Conservation (phyloP, 495 filamentous ascomycete genomes). For the Amniculicola lignicola region DNA sequence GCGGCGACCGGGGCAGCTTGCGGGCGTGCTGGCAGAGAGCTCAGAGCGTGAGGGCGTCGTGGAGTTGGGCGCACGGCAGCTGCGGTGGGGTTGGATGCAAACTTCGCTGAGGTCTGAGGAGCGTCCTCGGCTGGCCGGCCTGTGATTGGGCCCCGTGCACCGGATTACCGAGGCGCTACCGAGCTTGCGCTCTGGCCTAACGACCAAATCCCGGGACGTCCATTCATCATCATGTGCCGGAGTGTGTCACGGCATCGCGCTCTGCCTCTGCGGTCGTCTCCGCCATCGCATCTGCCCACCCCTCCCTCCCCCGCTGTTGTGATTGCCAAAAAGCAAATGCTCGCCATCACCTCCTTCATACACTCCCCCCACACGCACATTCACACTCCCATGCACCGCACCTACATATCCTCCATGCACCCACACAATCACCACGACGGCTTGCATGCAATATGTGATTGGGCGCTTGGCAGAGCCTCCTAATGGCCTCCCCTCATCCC, state of each 20-base stretch:
- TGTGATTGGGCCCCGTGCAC: slow-evolving; percentile 4
- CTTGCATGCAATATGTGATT: slow-evolving; percentile 22
- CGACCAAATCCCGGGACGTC: neutral
- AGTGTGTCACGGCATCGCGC: no score
- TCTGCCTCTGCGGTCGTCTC: neutral
- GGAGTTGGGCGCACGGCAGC: neutral
- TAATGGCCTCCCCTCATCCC: slow-evolving; percentile 1
- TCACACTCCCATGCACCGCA: neutral
- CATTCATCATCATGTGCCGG: no score
- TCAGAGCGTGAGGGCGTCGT: no score
- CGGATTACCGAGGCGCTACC: slow-evolving; percentile 10
- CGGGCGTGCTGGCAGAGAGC: no score
- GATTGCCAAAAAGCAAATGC: neutral
- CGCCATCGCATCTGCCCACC: neutral
- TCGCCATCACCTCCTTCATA: neutral
- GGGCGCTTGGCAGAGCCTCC: slow-evolving; percentile 13
- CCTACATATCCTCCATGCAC: neutral
- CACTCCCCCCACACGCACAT: no score
- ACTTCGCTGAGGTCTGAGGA: neutral
- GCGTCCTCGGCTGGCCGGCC: neutral
- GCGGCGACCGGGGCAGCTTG: no score
- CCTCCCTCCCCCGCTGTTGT: neutral
- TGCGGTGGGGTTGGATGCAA: neutral
- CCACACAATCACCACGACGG: slow-evolving; percentile 1
- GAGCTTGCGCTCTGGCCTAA: no score